Percentiles rank a stretch among this genome's conserved stretches.
Conservation (phyloP, 2,329 filamentous ascomycete species). For the Trichoderma breve region DNA sequence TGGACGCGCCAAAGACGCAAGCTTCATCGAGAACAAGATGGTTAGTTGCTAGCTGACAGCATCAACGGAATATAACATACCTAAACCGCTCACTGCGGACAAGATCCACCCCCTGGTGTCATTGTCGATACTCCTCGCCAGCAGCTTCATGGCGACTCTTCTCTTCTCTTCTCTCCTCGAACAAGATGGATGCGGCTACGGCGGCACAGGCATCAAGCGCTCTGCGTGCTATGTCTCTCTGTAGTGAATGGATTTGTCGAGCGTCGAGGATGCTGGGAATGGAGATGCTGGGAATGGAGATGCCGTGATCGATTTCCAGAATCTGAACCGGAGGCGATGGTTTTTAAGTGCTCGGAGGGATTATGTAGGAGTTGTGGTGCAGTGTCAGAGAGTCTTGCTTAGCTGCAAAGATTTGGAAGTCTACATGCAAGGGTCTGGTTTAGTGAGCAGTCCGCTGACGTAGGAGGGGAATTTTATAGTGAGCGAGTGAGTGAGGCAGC, state of each 20-base stretch:
- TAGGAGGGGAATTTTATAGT: conserved; percentile 4
- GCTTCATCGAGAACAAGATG: conserved; percentile 37
- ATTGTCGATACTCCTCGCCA: conserved; percentile 55
- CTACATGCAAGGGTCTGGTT: neutral
- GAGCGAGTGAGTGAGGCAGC: neutral
- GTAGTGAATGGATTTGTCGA: neutral
- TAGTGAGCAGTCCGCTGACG: conserved; percentile 11
- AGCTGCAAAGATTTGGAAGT: neutral
- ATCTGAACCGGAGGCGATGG: neutral
- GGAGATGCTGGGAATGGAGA: too few species aligned
- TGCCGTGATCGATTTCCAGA: neutral
- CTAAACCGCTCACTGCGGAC: conserved; percentile 75
- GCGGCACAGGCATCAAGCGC: conserved; percentile 7
- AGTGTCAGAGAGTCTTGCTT: neutral
- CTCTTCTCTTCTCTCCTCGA: neutral
- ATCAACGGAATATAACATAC: conserved; percentile 41
- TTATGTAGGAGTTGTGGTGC: neutral
- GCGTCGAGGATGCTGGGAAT: neutral
- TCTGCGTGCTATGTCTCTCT: neutral
- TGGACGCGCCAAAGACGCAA: conserved; percentile 71
- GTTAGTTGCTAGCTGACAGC: neutral
- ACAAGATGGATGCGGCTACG: conserved; percentile 2
- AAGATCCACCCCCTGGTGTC: conserved; percentile 94
- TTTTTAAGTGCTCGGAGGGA: neutral
- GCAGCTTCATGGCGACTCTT: conserved; percentile 46